Conservation (phyloP, 768 basidiomycete species). For the Pholiota molesta region DNA sequence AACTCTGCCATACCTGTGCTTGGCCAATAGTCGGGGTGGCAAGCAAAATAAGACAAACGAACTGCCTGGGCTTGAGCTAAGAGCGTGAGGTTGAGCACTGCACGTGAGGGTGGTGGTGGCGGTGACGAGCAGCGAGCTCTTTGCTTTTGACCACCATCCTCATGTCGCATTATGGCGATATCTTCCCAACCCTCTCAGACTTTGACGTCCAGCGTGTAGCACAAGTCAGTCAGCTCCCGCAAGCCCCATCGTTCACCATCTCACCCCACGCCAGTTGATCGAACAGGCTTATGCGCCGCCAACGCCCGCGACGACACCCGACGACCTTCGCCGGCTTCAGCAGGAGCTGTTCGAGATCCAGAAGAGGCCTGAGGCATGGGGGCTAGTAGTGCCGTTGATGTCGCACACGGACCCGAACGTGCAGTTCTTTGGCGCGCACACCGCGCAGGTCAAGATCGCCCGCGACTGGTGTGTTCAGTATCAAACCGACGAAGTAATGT, state of each 20-base stretch:
- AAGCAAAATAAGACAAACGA: too few relatives aligned
- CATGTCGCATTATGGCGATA: constrained; percentile 35
- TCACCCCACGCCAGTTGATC: constrained; percentile 56
- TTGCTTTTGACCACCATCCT: constrained; percentile 3
- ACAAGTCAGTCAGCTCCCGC: constrained; percentile 50
- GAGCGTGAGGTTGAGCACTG: too few relatives aligned
- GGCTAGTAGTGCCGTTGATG: constrained; percentile 76
- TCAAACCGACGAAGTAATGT: not conserved
- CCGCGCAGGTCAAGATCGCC: constrained; percentile 90
- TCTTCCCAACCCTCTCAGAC: constrained; percentile 55
- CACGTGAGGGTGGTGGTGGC: too few relatives aligned
- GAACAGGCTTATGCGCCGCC: constrained; percentile 65
- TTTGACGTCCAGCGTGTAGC: constrained; percentile 60
- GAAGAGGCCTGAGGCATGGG: constrained; percentile 81
- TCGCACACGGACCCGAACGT: constrained; percentile 77
- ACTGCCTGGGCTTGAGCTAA: too few relatives aligned
- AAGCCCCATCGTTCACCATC: constrained; percentile 26
- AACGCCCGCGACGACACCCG: constrained; percentile 50
- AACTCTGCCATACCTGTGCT: too few relatives aligned
- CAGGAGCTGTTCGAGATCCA: constrained; percentile 78
- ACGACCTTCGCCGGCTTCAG: constrained; percentile 65
- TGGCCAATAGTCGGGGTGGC: too few relatives aligned
- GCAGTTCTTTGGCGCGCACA: constrained; percentile 95
- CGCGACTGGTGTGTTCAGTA: constrained; percentile 75
- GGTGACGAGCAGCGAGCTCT: not conserved